A percentile compares a stretch with the other conserved stretches of the same genome.
These are phyloP conservation scores for Globisporangium recalcitrans DNA, from an alignment of 352 stramenopile species.

Conservation along the genomic window DNA sequence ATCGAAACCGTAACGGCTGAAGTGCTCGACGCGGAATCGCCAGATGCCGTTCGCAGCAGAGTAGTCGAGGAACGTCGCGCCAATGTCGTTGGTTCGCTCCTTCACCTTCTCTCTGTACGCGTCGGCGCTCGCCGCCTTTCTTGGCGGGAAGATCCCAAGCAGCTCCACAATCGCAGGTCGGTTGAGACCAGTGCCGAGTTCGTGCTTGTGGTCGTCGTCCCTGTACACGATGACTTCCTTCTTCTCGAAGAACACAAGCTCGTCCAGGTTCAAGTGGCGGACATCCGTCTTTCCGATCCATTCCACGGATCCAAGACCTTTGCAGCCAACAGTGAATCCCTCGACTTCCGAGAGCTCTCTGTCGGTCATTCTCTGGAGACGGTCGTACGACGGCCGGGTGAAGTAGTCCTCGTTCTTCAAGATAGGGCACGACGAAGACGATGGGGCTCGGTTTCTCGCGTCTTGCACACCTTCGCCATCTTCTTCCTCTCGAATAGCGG, in stretches of 20 bases:
- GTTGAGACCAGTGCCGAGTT: slow-evolving; percentile 68
- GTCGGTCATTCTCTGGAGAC: slow-evolving; percentile 68
- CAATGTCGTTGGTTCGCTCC: slow-evolving; percentile 68
- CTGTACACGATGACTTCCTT: slow-evolving; percentile 86
- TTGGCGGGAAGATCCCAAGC: slow-evolving; percentile 67
- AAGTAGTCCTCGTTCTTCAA: slow-evolving; percentile 80
- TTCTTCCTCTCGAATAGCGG: slow-evolving; percentile 45
- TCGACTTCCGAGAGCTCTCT: slow-evolving; percentile 64
- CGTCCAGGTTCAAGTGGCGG: slow-evolving; percentile 70
- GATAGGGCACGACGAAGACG: slow-evolving; percentile 43
- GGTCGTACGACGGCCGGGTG: slow-evolving; percentile 64
- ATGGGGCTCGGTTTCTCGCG: slow-evolving; percentile 15
- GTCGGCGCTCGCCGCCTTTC: slow-evolving; percentile 47
- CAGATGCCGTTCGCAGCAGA: slow-evolving; percentile 65
- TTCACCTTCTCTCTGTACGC: slow-evolving; percentile 78
- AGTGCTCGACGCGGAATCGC: slow-evolving; percentile 84
- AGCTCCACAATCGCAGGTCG: slow-evolving; percentile 76
- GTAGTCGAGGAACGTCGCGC: slow-evolving; percentile 77
- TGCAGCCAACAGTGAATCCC: slow-evolving; percentile 74
- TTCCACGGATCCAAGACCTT: slow-evolving; percentile 69
- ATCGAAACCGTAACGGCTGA: slow-evolving; percentile 78
- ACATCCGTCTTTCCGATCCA: slow-evolving; percentile 82
- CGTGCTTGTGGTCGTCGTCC: slow-evolving; percentile 78
- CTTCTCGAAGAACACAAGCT: slow-evolving; percentile 76
- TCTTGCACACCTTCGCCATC: slow-evolving; percentile 24